Base-by-base conservation (phyloP, 1,139 yeast species). In the Geotrichum bryndzae region DNA sequence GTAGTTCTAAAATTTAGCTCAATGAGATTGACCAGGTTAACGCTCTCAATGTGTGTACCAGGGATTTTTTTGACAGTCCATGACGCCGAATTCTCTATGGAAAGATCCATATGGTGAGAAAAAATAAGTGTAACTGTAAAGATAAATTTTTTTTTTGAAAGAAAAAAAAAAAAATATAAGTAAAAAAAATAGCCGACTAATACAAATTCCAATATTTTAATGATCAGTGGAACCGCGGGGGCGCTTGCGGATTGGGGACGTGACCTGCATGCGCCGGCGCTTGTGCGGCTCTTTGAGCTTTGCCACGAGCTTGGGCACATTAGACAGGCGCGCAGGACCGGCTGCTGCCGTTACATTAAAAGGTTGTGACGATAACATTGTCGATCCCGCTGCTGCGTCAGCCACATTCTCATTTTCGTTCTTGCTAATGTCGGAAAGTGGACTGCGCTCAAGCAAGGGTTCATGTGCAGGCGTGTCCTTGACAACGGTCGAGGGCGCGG, bases 351-450 rank as follows among this genome's bases (percentile, higher is more conserved):
- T 15, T 41, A 10, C 10, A 23, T n/a, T 7, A 41, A 23, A 8
- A 29, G 22, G 8, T 23, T n/a, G 48, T 41, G 48, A 41, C 23
- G 23, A n/a, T 10, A n/a, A n/a, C 48, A 41, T 41, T n/a, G 3
- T 41, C 10, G 48, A 41, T 15, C 48, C 48, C 48, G 54, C 27
- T 6, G 54, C 45, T 22, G 15, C 25, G 54, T 29, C 51, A 2
- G 35, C 25, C 15, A n/a, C 7, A n/a, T 31, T 53, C 38, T 56
- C 58, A 25, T 56, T 53, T 25, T 56, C 58, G n/a, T 56, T 25
- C 18, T 56, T 50, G 54, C 54, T 51, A 4, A 56, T 56, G 31
- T 56, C 59, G 11, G 54, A 48, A 3, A 56, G 54, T 10, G 58
- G 58, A 41, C 53, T 50, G 23, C 58, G 58, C 23, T 56, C 50